A percentile compares a stretch with the other conserved stretches of the same genome.
Conservation (phyloP, 164 flowering plant species). For the Tinospora cordifolia region DNA sequence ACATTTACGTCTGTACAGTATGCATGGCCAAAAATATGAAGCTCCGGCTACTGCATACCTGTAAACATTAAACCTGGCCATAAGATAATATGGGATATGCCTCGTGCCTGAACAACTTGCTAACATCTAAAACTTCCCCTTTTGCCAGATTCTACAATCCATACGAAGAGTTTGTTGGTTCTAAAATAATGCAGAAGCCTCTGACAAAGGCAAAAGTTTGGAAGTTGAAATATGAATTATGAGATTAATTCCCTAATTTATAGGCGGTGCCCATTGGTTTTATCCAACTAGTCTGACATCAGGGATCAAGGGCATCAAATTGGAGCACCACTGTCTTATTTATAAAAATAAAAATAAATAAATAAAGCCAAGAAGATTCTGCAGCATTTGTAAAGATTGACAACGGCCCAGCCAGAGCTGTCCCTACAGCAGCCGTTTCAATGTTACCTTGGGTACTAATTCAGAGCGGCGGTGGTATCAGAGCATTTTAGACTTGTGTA, state of each 20-base stretch:
- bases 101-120: conserved; percentile 39
- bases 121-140: conserved; percentile 36
- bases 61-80: conserved; percentile 33
- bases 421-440: conserved; percentile 30
- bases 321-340: too few species aligned
- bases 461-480: conserved; percentile 27
- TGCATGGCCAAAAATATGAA: conserved; percentile 30
- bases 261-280: too few species aligned
- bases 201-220: too few species aligned
- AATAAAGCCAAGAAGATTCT: too few species aligned
- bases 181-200: too few species aligned
- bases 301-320: too few species aligned
- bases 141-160: conserved; percentile 39
- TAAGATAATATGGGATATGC: conserved; percentile 32
- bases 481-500: conserved; percentile 26
- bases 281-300: too few species aligned
- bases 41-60: conserved; percentile 26
- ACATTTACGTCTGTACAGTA: conserved; percentile 22
- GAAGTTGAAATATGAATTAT: too few species aligned
- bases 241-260: conserved; percentile 25
- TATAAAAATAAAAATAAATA: too few species aligned
- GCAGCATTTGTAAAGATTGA: too few species aligned
- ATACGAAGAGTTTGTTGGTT: conserved; percentile 41
- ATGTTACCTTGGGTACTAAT: conserved; percentile 32
- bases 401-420: conserved; percentile 33